These are phyloP conservation scores for Cystobasidium slooffiae DNA, from an alignment of 1,284 basidiomycete genomes.

Conservation along the genomic window DNA sequence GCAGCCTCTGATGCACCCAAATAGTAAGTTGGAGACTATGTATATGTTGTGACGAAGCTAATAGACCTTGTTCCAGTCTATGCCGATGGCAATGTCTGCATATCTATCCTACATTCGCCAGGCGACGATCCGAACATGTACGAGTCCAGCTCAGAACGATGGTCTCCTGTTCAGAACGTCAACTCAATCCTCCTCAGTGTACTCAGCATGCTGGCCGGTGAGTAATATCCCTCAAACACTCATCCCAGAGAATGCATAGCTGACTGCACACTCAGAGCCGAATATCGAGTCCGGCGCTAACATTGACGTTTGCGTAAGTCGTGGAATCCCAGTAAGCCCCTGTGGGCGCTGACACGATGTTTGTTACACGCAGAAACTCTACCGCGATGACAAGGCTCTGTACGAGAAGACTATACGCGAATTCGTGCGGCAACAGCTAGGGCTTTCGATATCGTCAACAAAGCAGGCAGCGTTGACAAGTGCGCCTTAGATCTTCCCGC, in stretches of 20 bases:
- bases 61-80: conserved; percentile 68
- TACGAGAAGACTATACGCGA: conserved; percentile 61
- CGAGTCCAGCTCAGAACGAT: conserved; percentile 93
- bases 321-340: background rate
- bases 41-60: conserved; percentile 1
- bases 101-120: conserved; percentile 95
- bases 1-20: conserved; percentile 88
- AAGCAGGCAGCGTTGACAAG: background rate
- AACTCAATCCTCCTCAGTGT: conserved; percentile 92
- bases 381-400: conserved; percentile 75
- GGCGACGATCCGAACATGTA: conserved; percentile 77
- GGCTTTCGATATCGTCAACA: conserved; percentile 53
- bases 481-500: background rate
- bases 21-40: conserved; percentile 68
- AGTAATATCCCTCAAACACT: conserved; percentile 49
- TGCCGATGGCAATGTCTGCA: conserved; percentile 93
- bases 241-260: conserved; percentile 10
- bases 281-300: conserved; percentile 98
- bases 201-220: conserved; percentile 96
- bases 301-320: conserved; percentile 69
- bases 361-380: conserved; percentile 67
- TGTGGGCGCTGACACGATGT: background rate
- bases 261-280: conserved; percentile 68
- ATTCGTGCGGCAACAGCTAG: conserved; percentile 61
- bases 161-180: conserved; percentile 96